Conservation (phyloP, 495 filamentous ascomycete genomes). For the Penicillium lagena region DNA sequence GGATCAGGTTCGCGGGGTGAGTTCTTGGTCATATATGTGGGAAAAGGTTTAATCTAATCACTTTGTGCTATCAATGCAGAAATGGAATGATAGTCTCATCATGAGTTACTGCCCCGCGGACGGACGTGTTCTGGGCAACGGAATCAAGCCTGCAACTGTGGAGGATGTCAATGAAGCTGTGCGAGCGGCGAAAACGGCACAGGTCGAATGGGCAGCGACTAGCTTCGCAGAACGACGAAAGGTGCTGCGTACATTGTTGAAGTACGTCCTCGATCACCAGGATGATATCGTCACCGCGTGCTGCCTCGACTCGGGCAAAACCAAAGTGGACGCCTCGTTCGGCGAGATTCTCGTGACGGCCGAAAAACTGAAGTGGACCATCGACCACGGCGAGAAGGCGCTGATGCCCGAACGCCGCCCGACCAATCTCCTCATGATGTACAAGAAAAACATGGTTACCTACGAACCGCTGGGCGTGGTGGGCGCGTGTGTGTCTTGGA, state of each 20-base stretch:
- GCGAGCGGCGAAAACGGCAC: conserved; percentile 64
- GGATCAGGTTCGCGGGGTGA: conserved; percentile 36
- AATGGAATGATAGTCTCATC: conserved; percentile 37
- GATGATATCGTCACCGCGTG: conserved; percentile 78
- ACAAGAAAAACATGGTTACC: conserved; percentile 85
- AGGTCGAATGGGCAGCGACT: conserved; percentile 74
- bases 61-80: conserved; percentile 8
- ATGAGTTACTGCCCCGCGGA: conserved; percentile 83
- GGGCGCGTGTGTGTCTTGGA: conserved; percentile 91
- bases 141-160: conserved; percentile 68
- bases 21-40: conserved; percentile 1
- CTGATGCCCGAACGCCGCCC: conserved; percentile 65
- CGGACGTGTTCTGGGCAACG: conserved; percentile 69
- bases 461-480: conserved; percentile 95
- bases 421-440: conserved; percentile 85
- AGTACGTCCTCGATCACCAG: conserved; percentile 83
- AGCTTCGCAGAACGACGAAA: conserved; percentile 70
- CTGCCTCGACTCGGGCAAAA: conserved; percentile 96
- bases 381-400: conserved; percentile 82
- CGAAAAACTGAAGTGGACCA: conserved; percentile 93
- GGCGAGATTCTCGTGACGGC: conserved; percentile 91
- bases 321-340: conserved; percentile 84
- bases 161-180: conserved; percentile 79
- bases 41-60: too few relatives aligned
- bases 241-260: conserved; percentile 76